These are phyloP conservation scores for Leccinum rimulosum DNA, from an alignment of 768 basidiomycete species.

Conservation along the genomic window DNA sequence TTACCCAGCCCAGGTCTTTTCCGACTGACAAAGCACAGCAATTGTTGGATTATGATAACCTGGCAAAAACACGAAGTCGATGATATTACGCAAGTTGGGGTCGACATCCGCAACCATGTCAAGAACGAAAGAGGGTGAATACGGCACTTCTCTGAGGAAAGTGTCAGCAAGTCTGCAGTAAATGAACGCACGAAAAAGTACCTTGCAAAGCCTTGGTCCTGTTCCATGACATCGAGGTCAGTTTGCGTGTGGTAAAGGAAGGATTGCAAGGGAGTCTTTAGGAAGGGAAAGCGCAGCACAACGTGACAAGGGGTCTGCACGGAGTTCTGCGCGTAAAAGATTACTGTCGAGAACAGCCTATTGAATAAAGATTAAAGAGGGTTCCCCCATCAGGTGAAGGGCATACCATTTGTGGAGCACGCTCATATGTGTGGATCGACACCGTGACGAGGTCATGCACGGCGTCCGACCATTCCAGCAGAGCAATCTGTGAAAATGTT, in stretches of 20 bases:
- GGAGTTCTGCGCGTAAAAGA: constrained; percentile 62
- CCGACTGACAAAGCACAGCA: constrained; percentile 81
- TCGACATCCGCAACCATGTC: constrained; percentile 76
- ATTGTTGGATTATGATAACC: constrained; percentile 95
- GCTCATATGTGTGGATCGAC: constrained; percentile 96
- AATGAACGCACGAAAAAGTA: constrained; percentile 21
- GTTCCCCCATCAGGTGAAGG: background rate
- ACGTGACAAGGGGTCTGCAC: constrained; percentile 83
- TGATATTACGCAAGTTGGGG: constrained; percentile 74
- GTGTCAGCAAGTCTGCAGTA: constrained; percentile 1
- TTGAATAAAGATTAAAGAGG: constrained; percentile 6
- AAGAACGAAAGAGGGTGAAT: constrained; percentile 90
- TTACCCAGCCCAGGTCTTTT: constrained; percentile 92
- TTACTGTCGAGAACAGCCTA: constrained; percentile 67
- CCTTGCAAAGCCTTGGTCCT: constrained; percentile 60
- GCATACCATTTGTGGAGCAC: constrained; percentile 81
- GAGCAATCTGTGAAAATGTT: constrained; percentile 62
- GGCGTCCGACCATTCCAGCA: constrained; percentile 89
- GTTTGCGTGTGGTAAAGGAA: constrained; percentile 82
- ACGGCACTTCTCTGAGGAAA: constrained; percentile 74
- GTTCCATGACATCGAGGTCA: constrained; percentile 76
- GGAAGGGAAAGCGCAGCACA: constrained; percentile 87
- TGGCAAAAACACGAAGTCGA: constrained; percentile 87
- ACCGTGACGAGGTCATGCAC: constrained; percentile 85
- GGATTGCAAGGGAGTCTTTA: constrained; percentile 84